Evolutionary conservation across 495 filamentous ascomycete species (phyloP), one percentile per base, ranked within the genome.

Genomic region (Xylaria longipes): DNA sequence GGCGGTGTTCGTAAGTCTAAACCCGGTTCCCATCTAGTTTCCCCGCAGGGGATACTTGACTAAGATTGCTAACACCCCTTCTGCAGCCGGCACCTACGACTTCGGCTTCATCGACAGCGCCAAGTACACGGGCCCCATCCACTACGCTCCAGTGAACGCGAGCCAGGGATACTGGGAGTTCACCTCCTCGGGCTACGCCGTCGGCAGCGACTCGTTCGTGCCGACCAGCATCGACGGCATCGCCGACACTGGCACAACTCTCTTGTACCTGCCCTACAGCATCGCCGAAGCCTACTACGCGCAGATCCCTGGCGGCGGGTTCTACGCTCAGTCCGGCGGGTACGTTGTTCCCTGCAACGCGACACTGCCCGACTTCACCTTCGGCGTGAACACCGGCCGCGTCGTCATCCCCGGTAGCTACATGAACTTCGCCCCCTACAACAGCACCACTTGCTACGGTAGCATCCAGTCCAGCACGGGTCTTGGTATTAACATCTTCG

Each of bases 161-260:
- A 80, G 79, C 22, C 80, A 89, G 56, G 92, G 92, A 52, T 94
- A 87, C 83, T 96, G 93, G 93, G 76, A 80, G 54, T 94, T 93
- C 82, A 89, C 86, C 25, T 82, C 86, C 33, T 82, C 85, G 9
- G 88, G 89, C 60, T 94, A 92, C 80, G 77, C 82, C 33, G 77
- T 93, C 72, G 91, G 91, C 62, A 77, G 74, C 66, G 71, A 71
- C 41, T 64, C 58, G 1, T 80, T 82, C 72, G 77, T 72, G 48
- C 74, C 72, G 48, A 75, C 76, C 52, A 75, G 77, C 46, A 81
- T 88, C 62, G 77, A 81, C 67, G 84, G 84, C 70, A 90, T 91
- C 76, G 85, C 87, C 63, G 89, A 91, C 82, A 92, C 93, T 33
- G 93, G 93, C 69, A 93, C 92, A 61, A 90, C 91, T 48, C 89